A percentile compares a stretch with the other conserved stretches of the same genome.
Evolutionary conservation across 2,329 filamentous ascomycete species (phyloP).

Genomic region (Talaromyces marneffei): DNA sequence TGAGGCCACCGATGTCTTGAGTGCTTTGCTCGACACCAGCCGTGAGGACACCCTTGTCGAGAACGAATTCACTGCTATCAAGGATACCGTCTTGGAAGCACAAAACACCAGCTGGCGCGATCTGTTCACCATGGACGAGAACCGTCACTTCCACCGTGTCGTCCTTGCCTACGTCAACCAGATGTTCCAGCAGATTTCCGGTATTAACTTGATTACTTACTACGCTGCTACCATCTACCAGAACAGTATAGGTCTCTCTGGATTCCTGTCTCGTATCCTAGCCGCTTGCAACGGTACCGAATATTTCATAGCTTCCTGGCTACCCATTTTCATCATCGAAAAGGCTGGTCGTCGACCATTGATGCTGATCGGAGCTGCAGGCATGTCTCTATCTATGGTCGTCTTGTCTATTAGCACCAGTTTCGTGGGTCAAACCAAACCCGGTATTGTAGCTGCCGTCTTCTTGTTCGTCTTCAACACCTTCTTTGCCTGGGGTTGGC

Average conservation of each 20-base stretch:
- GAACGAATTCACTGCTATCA: slow-evolving; percentile 48
- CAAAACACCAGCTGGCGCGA: slow-evolving; percentile 50
- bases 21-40: slow-evolving; percentile 43
- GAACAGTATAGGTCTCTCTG: slow-evolving; percentile 36
- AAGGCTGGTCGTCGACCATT: slow-evolving; percentile 55
- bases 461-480: slow-evolving; percentile 60
- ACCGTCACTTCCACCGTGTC: slow-evolving; percentile 53
- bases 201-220: slow-evolving; percentile 43
- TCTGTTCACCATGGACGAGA: slow-evolving; percentile 54
- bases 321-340: slow-evolving; percentile 48
- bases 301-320: slow-evolving; percentile 48
- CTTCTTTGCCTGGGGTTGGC: slow-evolving; percentile 56
- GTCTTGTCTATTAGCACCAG: slow-evolving; percentile 44
- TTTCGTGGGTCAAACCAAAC: slow-evolving; percentile 30
- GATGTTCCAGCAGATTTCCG: slow-evolving; percentile 49
- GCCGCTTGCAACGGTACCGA: slow-evolving; percentile 51
- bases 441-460: slow-evolving; percentile 42
- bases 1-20: slow-evolving; percentile 45
- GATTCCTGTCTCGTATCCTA: slow-evolving; percentile 43
- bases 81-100: slow-evolving; percentile 49
- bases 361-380: slow-evolving; percentile 64
- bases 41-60: slow-evolving; percentile 42
- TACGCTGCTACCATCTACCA: slow-evolving; percentile 42
- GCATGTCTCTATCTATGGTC: slow-evolving; percentile 62
- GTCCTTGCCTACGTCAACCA: slow-evolving; percentile 54